phyloP scores from a whole-genome alignment of 306 rosid genomes.

The Prunus padus region DNA sequence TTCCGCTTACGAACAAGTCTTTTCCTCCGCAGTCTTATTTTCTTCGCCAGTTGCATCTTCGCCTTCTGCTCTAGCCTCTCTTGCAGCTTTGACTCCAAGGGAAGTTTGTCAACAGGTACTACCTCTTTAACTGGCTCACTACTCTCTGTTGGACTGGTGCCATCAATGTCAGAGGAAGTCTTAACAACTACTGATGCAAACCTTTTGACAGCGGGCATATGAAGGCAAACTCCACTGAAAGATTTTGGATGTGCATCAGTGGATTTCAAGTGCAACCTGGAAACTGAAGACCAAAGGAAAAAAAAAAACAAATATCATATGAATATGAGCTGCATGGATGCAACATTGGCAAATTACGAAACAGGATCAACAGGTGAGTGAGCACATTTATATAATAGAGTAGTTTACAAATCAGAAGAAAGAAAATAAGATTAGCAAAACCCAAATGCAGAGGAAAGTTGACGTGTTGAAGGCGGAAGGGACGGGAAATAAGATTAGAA shows the following conservation, averaged over 20 bases:
- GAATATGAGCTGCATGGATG: neutral
- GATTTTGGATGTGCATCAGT: slow-evolving; percentile 28
- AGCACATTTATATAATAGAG: neutral
- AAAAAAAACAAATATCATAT: neutral
- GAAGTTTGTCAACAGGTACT: slow-evolving; percentile 66
- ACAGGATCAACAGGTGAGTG: neutral
- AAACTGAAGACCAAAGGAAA: slow-evolving; percentile 34
- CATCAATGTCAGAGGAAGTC: slow-evolving; percentile 39
- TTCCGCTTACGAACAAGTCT: slow-evolving; percentile 72
- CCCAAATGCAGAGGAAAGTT: neutral
- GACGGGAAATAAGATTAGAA: neutral
- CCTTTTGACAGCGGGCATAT: slow-evolving; percentile 22
- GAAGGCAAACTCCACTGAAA: slow-evolving; percentile 37
- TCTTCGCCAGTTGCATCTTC: slow-evolving; percentile 84
- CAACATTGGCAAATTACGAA: neutral
- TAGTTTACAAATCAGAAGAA: neutral
- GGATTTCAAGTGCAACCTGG: slow-evolving; percentile 40
- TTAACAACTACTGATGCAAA: slow-evolving; percentile 24
- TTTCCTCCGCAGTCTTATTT: slow-evolving; percentile 75
- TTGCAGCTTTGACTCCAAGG: slow-evolving; percentile 75
- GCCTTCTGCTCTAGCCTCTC: slow-evolving; percentile 66
- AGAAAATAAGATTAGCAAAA: neutral
- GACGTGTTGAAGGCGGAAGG: neutral
- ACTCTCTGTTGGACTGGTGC: slow-evolving; percentile 22
- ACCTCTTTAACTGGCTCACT: slow-evolving; percentile 33